Evolutionary conservation across 805 yeast species (phyloP), one percentile per base, ranked within the genome.

Genomic region (Blastobotrys attinorum): DNA sequence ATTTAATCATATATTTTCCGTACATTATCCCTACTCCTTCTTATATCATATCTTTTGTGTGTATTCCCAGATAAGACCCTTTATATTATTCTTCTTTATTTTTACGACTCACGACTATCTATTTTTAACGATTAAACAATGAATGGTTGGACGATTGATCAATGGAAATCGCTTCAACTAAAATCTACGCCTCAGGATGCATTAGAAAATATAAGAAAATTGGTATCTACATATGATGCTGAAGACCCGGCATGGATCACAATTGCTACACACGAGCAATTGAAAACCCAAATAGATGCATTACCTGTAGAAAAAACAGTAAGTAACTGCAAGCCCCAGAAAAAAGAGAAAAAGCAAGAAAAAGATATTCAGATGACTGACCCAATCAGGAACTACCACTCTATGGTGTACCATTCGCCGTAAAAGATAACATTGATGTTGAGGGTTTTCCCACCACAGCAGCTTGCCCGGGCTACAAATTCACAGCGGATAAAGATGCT

Each of bases 171-270:
- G 20, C 83, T 76, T 70, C 94, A 88, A 61, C 65, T 62, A 54
- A 70, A 71, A 34, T 64, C 81, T 16, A 71, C 84, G 3, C 80
- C 84, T 10, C 73, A 71, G 13, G 74, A 73, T 40, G 85, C 95
- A 10, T 72, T 72, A 39, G 64, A 66, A 8, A 56, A 70, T 18
- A 67, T 88, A 35, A 50, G 59, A 13, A 50, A 63, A 8, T 73
- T 41, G 16, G 65, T 60, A n/a, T 40, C 50, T 13, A 35, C 61
- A n/a, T 58, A 62, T 37, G 48, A 51, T 39, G 37, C 70, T 20
- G 62, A 64, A 32, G 95, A 87, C 56, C 86, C 95, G 8, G 97
- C 96, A 2, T 92, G 97, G 97, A 89, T 90, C 56, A 78, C 95
- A 3, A 60, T 87, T 18, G 82, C 83, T 2, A 58, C 83, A 3